Evolutionary conservation across 192 early-diverging fungal genomes (phyloP).

Genomic region (Coemansia sp.): DNA sequence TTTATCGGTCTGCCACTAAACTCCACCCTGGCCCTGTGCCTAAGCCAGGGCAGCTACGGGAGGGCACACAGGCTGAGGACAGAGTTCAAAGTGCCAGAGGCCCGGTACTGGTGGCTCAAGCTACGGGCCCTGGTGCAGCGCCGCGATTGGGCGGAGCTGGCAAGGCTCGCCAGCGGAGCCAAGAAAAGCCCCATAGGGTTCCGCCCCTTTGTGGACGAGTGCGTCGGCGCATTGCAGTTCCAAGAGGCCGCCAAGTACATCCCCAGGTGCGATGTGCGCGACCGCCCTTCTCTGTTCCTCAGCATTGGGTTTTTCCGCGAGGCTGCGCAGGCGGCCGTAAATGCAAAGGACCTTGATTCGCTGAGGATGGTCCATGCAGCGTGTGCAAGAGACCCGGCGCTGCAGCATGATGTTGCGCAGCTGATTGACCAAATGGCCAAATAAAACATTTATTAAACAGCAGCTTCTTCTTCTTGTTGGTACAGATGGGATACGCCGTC

Average conservation of each 20-base stretch:
- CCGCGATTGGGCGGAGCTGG: slow-evolving; percentile 84
- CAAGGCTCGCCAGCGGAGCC: slow-evolving; percentile 69
- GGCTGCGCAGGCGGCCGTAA: slow-evolving; percentile 65
- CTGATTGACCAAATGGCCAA: slow-evolving; percentile 38
- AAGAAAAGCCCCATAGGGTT: slow-evolving; percentile 80
- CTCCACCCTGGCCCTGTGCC: slow-evolving; percentile 81
- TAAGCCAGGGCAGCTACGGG: slow-evolving; percentile 65
- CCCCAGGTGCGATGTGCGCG: slow-evolving; percentile 61
- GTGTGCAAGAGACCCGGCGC: slow-evolving; percentile 8
- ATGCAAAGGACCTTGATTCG: slow-evolving; percentile 61
- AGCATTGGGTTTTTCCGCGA: slow-evolving; percentile 72
- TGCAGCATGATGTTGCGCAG: slow-evolving; percentile 37
- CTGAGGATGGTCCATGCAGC: slow-evolving; percentile 53
- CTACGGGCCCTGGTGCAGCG: slow-evolving; percentile 74
- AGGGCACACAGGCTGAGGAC: slow-evolving; percentile 74
- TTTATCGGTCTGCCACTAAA: slow-evolving; percentile 75
- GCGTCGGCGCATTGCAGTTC: slow-evolving; percentile 69
- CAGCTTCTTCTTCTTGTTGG: too few relatives aligned
- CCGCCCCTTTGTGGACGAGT: slow-evolving; percentile 78
- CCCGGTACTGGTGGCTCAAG: slow-evolving; percentile 87
- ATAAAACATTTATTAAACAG: too few relatives aligned
- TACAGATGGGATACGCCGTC: slow-evolving; percentile 21
- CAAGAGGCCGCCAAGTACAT: slow-evolving; percentile 78
- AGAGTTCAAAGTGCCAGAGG: slow-evolving; percentile 88
- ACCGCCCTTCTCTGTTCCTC: slow-evolving; percentile 62